Evolutionary conservation across 495 filamentous ascomycete species (phyloP).

Genomic region (Viridothelium virens): DNA sequence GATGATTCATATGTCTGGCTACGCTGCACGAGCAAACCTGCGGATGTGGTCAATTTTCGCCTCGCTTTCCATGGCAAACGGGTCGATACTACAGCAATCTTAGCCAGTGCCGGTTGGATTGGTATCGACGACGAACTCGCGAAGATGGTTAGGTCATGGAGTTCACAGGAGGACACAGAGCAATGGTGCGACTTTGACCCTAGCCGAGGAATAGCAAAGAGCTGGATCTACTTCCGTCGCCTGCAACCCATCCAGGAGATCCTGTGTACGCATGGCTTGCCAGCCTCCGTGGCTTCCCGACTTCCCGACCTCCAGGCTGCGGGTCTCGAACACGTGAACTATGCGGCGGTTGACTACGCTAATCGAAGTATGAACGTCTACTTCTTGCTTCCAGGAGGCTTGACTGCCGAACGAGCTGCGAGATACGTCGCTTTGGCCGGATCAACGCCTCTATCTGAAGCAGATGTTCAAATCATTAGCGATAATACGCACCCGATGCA

Average conservation of each 20-base stretch:
- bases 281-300: conserved; percentile 2
- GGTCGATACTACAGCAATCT: conserved; percentile 8
- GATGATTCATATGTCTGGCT: conserved; percentile 10
- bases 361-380: conserved; percentile 68
- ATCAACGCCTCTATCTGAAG: conserved; percentile 10
- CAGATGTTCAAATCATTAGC: conserved; percentile 7
- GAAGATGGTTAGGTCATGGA: conserved; percentile 9
- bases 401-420: conserved; percentile 9
- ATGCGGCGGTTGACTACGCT: conserved; percentile 61
- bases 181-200: conserved; percentile 10
- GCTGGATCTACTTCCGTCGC: conserved; percentile 9
- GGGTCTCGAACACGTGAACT: conserved; percentile 5
- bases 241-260: conserved; percentile 10
- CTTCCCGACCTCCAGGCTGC: conserved; percentile 9
- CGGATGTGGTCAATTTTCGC: conserved; percentile 10
- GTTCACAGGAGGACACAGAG: conserved; percentile 10
- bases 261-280: conserved; percentile 10
- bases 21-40: conserved; percentile 10
- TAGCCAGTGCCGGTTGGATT: conserved; percentile 10
- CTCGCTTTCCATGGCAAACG: conserved; percentile 10
- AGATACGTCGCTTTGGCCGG: conserved; percentile 8
- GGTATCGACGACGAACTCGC: conserved; percentile 10
- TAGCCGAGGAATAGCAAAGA: conserved; percentile 10
- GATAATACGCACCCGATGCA: conserved; percentile 9
- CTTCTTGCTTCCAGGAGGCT: conserved; percentile 33